Base-by-base conservation (phyloP, 306 rosid species). In the barrel medic (Medicago truncatula) region DNA sequence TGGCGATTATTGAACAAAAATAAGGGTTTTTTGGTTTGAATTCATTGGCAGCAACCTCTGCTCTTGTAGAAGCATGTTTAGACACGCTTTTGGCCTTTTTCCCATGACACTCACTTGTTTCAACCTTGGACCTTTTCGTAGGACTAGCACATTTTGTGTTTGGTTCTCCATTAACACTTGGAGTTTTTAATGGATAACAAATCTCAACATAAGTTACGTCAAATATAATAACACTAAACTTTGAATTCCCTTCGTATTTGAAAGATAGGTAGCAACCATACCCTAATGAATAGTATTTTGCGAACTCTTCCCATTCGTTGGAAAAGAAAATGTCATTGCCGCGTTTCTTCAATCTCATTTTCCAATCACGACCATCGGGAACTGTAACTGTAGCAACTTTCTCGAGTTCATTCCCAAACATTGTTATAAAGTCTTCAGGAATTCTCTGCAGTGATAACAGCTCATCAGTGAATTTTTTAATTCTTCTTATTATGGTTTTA, bases 121-220 rank as follows among this genome's bases (percentile, higher is more conserved):
- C 56, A 50, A 50, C 56, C 56, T 15, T 50, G 56, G 20, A 50
- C 8, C 58, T 52, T 17, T 53, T 53, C 13, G 4, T 17, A 53
- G 25, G 28, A 53, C 25, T 17, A 8, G 13, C 4, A 17, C 13
- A 2, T 0, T 53, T 53, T 8, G 10, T 34, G 38, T 34, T 34
- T 34, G 38, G 6, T 34, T 34, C 38, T 6, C 38, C 38, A 34
- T 53, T 11, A 41, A 2, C 9, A 41, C 46, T 41, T 41, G 46
- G 46, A 41, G 20, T 17, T 53, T 53, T 52, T 10, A 52, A 16
- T 10, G 85, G 85, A 58, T 82, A 82, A 46, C 14, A 23, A 66
- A 82, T 76, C 66, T 82, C 85, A 25, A 78, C 49, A 25, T 60
- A 71, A 71, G 71, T 76, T 9, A 7, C 9, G 49, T 82, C 85